phyloP scores from a whole-genome alignment of 2,329 filamentous ascomycete species.

The Neopestalotiopsis sp. region DNA sequence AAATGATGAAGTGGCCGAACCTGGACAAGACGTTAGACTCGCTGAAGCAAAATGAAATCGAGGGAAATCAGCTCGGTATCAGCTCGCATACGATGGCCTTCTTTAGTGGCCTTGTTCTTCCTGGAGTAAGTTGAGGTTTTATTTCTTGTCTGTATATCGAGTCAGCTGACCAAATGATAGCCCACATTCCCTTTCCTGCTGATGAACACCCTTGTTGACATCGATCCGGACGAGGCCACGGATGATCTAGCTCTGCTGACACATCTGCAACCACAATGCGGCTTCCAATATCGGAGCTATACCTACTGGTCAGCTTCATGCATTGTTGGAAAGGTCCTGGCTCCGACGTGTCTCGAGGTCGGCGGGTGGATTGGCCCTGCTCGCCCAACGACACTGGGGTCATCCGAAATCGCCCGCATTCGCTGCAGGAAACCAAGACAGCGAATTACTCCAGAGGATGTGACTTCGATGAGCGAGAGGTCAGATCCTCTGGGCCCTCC shows the following conservation, averaged over 20 bases:
- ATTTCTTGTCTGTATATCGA: not conserved
- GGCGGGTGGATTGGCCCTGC: constrained; percentile 79
- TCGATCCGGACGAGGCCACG: constrained; percentile 71
- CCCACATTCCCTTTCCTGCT: constrained; percentile 73
- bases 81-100: constrained; percentile 76
- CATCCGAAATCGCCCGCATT: constrained; percentile 73
- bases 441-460: constrained; percentile 61
- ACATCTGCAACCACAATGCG: constrained; percentile 70
- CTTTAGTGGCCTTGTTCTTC: constrained; percentile 75
- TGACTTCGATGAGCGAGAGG: constrained; percentile 68
- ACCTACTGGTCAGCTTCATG: constrained; percentile 78
- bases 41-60: constrained; percentile 63
- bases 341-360: constrained; percentile 71
- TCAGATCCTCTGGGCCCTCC: constrained; percentile 72
- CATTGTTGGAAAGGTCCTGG: constrained; percentile 78
- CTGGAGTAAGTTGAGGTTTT: constrained; percentile 58
- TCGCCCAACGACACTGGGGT: constrained; percentile 66
- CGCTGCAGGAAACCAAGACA: constrained; percentile 64
- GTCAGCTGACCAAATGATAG: constrained; percentile 32
- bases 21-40: constrained; percentile 66
- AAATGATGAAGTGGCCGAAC: constrained; percentile 80
- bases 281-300: constrained; percentile 78
- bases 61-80: constrained; percentile 62
- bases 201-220: constrained; percentile 79
- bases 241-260: constrained; percentile 70